Evolutionary conservation across 176 grass and related monocot genomes (phyloP).

Genomic region (Triticum turgidum): DNA sequence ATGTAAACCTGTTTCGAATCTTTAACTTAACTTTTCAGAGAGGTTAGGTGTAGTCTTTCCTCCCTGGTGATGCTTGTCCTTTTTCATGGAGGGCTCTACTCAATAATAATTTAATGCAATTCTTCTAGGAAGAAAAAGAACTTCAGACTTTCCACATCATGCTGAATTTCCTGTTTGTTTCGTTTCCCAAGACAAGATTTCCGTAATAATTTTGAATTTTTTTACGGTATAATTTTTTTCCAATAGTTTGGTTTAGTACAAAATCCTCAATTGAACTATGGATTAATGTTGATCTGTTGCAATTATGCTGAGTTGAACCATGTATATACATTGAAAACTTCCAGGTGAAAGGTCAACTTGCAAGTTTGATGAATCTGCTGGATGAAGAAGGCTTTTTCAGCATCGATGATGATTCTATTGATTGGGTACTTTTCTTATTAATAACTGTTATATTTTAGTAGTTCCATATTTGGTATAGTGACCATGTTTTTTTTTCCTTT

Average conservation of each 20-base stretch:
- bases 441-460: background rate
- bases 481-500: background rate
- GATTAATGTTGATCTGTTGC: background rate
- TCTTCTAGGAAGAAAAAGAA: background rate
- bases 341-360: background rate
- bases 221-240: background rate
- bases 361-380: background rate
- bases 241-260: background rate
- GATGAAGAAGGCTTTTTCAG: background rate
- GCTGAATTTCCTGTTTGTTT: background rate
- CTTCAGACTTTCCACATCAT: background rate
- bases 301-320: background rate
- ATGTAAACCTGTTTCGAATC: background rate
- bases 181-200: background rate
- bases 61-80: background rate
- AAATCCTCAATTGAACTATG: background rate
- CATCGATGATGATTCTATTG: background rate
- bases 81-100: background rate
- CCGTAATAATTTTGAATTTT: background rate
- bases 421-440: constrained; percentile 14
- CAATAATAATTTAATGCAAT: background rate
- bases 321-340: background rate
- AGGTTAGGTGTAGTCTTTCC: background rate
- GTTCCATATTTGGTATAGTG: background rate
- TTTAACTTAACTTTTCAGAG: background rate